These are phyloP conservation scores for Rutstroemia sp. DNA, from an alignment of 2,329 filamentous ascomycete genomes.

Conservation along the genomic window DNA sequence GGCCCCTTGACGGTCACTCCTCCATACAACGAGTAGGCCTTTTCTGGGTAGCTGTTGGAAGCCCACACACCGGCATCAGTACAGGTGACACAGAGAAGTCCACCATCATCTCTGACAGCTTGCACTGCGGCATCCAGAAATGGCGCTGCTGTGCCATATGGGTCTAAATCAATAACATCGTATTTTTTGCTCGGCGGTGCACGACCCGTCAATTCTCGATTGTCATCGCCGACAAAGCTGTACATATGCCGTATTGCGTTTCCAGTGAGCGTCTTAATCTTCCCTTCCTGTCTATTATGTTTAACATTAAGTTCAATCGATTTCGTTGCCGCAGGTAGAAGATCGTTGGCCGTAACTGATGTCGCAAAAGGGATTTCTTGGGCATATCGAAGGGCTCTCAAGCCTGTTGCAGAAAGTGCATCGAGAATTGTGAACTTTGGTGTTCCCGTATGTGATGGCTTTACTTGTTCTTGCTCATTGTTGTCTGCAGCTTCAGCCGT, in stretches of 20 bases:
- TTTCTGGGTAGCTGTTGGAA: conserved; percentile 89
- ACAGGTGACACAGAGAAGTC: conserved; percentile 89
- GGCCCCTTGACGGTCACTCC: conserved; percentile 78
- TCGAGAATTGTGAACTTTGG: conserved; percentile 76
- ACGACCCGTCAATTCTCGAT: conserved; percentile 25
- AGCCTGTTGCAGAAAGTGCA: conserved; percentile 86
- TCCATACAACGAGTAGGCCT: conserved; percentile 89
- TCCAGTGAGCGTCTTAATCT: conserved; percentile 65
- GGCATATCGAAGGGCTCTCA: conserved; percentile 85
- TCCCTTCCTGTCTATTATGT: conserved; percentile 69
- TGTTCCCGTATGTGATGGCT: conserved; percentile 6
- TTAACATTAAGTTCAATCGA: conserved; percentile 79
- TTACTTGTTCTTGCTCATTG: background rate
- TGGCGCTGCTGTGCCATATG: conserved; percentile 86
- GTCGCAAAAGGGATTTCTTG: conserved; percentile 83
- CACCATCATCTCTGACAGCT: conserved; percentile 74
- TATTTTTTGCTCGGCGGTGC: conserved; percentile 52
- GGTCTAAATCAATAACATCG: conserved; percentile 93
- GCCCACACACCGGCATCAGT: conserved; percentile 95
- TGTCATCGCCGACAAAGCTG: conserved; percentile 46
- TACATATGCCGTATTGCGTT: conserved; percentile 95
- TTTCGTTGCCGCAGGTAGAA: conserved; percentile 68
- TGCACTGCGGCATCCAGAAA: conserved; percentile 91
- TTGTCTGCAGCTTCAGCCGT: background rate
- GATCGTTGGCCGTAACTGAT: conserved; percentile 80